Percentiles rank a stretch among this genome's conserved stretches.
Evolutionary conservation across 441 rosid genomes (phyloP).

Genomic region (Arabidopsis hybrid): DNA sequence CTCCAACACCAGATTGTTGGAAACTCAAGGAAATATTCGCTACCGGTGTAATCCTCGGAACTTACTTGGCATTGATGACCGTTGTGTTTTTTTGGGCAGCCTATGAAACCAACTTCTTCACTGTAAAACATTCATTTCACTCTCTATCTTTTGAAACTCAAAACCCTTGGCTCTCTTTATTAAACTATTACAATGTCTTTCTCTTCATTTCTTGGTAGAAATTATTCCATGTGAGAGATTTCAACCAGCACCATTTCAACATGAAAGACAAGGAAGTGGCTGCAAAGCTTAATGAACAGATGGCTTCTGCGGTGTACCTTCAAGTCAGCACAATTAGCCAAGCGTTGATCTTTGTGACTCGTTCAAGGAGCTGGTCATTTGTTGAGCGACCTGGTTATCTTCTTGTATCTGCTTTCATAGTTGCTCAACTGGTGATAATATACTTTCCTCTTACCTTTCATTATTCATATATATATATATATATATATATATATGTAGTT

Average conservation of each 20-base stretch:
- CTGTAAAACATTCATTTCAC: slow-evolving; percentile 34
- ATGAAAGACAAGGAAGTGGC: slow-evolving; percentile 24
- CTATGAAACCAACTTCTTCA: slow-evolving; percentile 55
- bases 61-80: slow-evolving; percentile 56
- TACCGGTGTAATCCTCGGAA: slow-evolving; percentile 51
- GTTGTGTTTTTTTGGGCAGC: slow-evolving; percentile 56
- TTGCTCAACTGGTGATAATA: no score
- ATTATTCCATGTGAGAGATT: slow-evolving; percentile 47
- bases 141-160: neutral
- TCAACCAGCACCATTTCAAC: no score
- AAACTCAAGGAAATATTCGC: no score
- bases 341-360: slow-evolving; percentile 62
- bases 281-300: slow-evolving; percentile 35
- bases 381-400: no score
- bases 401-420: no score
- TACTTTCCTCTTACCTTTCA: no score
- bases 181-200: neutral
- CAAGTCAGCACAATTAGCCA: slow-evolving; percentile 64
- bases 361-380: slow-evolving; percentile 60
- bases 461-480: no score
- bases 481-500: no score
- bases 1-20: slow-evolving; percentile 60
- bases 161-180: no score
- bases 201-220: slow-evolving; percentile 33
- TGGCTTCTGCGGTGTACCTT: slow-evolving; percentile 54